These are phyloP conservation scores for Glutinoglossum americanum DNA, from an alignment of 495 filamentous ascomycete species.

Conservation along the genomic window DNA sequence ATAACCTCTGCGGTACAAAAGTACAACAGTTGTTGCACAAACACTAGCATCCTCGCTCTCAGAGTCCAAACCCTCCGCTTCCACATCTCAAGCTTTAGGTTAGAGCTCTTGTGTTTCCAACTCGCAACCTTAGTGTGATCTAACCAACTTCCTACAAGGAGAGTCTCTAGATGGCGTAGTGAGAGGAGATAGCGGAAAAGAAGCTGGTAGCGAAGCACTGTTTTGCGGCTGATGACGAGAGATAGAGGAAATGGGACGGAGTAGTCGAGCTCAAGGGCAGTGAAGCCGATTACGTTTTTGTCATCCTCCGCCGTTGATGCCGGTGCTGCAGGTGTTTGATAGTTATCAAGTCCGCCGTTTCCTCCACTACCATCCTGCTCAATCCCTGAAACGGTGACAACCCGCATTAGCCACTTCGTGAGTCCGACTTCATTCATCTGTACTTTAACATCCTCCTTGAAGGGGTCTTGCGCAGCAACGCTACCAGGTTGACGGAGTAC, in stretches of 20 bases:
- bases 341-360: slow-evolving; percentile 20
- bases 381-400: slow-evolving; percentile 86
- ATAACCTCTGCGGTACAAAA: slow-evolving; percentile 95
- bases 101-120: slow-evolving; percentile 63
- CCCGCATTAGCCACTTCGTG: slow-evolving; percentile 81
- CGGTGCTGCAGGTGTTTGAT: slow-evolving; percentile 28
- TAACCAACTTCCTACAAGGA: slow-evolving; percentile 69
- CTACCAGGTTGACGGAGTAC: slow-evolving; percentile 88
- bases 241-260: slow-evolving; percentile 90
- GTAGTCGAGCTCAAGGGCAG: slow-evolving; percentile 83
- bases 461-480: slow-evolving; percentile 81
- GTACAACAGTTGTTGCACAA: slow-evolving; percentile 87
- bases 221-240: slow-evolving; percentile 88
- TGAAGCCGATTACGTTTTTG: slow-evolving; percentile 72
- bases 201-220: slow-evolving; percentile 83
- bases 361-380: slow-evolving; percentile 58
- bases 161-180: slow-evolving; percentile 67
- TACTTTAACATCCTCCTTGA: slow-evolving; percentile 94
- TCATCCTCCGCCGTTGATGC: slow-evolving; percentile 39
- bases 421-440: slow-evolving; percentile 88
- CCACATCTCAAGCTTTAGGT: slow-evolving; percentile 64
- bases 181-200: slow-evolving; percentile 84
- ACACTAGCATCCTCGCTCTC: slow-evolving; percentile 82
- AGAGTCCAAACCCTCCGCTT: slow-evolving; percentile 85
- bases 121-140: slow-evolving; percentile 66